Conservation (phyloP, 139 green algal species). For the Picochlorum sp. region DNA sequence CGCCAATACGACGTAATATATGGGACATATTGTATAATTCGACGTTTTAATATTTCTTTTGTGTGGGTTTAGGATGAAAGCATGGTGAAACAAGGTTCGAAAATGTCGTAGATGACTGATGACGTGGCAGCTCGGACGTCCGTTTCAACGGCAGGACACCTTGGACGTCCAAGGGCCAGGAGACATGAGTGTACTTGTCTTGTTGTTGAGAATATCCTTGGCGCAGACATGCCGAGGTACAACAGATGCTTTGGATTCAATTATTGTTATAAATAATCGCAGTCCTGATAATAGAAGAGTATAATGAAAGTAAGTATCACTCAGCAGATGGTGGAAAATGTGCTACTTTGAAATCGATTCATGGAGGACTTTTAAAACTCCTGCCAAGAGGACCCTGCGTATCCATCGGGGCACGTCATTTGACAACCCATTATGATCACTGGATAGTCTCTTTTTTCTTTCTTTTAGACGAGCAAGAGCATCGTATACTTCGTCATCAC, state of each 20-base stretch:
- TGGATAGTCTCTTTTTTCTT: not conserved
- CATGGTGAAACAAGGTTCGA: not conserved
- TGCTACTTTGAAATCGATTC: not conserved
- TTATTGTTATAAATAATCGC: not conserved
- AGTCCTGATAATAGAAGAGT: not conserved
- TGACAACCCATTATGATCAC: no score
- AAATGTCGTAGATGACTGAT: not conserved
- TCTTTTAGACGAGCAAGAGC: not conserved
- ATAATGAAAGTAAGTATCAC: no score
- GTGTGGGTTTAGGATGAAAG: not conserved
- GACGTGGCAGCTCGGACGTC: not conserved
- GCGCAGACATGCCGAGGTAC: not conserved
- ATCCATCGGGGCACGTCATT: not conserved
- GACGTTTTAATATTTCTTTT: not conserved
- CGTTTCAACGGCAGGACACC: not conserved
- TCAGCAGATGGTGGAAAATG: no score
- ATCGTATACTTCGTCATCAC: constrained; percentile 10
- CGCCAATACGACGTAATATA: not conserved
- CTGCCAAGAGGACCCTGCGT: constrained; percentile 2
- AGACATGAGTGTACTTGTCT: not conserved
- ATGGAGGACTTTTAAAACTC: constrained; percentile 10
- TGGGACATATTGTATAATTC: not conserved
- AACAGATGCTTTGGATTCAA: not conserved
- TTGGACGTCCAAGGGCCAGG: not conserved
- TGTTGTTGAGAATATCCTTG: not conserved